Conservation (phyloP, 2,329 filamentous ascomycete species). For the Colletotrichum tamarilloi region DNA sequence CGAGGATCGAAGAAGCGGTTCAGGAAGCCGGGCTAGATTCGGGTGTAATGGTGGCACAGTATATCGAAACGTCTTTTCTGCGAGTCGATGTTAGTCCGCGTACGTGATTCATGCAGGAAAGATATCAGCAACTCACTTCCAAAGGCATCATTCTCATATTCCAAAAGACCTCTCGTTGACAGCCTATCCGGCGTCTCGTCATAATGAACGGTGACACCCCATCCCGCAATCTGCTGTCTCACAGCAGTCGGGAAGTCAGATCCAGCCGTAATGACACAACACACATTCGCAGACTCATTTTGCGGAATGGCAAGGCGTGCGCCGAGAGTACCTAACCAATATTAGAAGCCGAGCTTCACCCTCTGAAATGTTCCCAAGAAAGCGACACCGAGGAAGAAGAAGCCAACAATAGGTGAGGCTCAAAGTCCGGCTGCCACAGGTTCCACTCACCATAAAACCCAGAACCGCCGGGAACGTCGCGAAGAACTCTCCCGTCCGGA, state of each 20-base stretch:
- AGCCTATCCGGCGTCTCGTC: not conserved
- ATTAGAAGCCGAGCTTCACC: not conserved
- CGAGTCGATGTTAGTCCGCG: not conserved
- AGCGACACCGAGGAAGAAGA: no score
- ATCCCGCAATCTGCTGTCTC: not conserved
- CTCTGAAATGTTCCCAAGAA: no score
- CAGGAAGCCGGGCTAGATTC: not conserved
- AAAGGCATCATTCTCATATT: constrained; percentile 17
- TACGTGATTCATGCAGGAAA: not conserved
- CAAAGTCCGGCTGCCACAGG: no score
- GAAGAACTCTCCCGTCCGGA: constrained; percentile 14
- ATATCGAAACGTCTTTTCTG: constrained; percentile 7
- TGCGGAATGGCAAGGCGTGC: constrained; percentile 20
- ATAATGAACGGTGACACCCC: not conserved
- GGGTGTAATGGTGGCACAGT: not conserved
- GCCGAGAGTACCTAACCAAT: constrained; percentile 22
- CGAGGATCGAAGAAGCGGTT: not conserved
- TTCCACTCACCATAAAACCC: constrained; percentile 14
- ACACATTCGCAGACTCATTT: not conserved
- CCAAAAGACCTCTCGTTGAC: constrained; percentile 7
- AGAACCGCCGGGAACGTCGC: constrained; percentile 23
- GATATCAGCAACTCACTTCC: not conserved
- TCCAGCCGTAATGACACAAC: constrained; percentile 12
- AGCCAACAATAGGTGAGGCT: no score
- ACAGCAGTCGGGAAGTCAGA: constrained; percentile 1